Evolutionary conservation across 768 basidiomycete species (phyloP).

Genomic region (Calvatia gigantea): DNA sequence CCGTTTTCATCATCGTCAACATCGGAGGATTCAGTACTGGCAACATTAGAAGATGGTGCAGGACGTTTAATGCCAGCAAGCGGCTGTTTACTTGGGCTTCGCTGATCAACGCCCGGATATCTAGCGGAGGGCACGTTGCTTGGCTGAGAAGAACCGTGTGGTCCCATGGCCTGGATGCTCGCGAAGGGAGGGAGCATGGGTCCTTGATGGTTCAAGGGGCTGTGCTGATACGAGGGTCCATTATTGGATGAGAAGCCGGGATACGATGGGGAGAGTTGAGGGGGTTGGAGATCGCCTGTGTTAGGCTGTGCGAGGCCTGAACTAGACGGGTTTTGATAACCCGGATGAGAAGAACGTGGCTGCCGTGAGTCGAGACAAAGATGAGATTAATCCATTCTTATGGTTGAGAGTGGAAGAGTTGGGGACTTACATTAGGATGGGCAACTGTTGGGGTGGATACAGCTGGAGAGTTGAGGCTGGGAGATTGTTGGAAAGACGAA

Average conservation of each 20-base stretch:
- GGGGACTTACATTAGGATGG: slow-evolving; percentile 35
- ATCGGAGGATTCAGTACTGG: slow-evolving; percentile 81
- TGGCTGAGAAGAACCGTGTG: slow-evolving; percentile 34
- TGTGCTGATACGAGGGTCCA: slow-evolving; percentile 32
- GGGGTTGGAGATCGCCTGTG: slow-evolving; percentile 38
- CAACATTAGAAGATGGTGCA: slow-evolving; percentile 62
- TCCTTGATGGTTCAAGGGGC: slow-evolving; percentile 32
- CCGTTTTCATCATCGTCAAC: slow-evolving; percentile 80
- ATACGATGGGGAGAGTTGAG: slow-evolving; percentile 40
- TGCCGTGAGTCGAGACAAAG: slow-evolving; percentile 27
- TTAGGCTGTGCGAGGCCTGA: slow-evolving; percentile 25
- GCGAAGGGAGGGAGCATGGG: slow-evolving; percentile 71
- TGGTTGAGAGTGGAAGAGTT: slow-evolving; percentile 24
- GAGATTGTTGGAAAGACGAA: slow-evolving; percentile 60
- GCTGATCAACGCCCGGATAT: slow-evolving; percentile 43
- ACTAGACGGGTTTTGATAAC: slow-evolving; percentile 34
- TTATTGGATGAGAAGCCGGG: slow-evolving; percentile 34
- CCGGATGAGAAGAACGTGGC: slow-evolving; percentile 33
- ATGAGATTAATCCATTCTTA: slow-evolving; percentile 21
- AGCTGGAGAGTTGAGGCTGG: slow-evolving; percentile 59
- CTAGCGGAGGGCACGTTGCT: slow-evolving; percentile 58
- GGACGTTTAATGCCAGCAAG: slow-evolving; percentile 51
- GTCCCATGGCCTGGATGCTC: slow-evolving; percentile 57
- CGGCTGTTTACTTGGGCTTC: slow-evolving; percentile 29
- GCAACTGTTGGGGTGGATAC: slow-evolving; percentile 46